Evolutionary conservation across 106 monocot species (phyloP).

Genomic region (Platanthera zijinensis): DNA sequence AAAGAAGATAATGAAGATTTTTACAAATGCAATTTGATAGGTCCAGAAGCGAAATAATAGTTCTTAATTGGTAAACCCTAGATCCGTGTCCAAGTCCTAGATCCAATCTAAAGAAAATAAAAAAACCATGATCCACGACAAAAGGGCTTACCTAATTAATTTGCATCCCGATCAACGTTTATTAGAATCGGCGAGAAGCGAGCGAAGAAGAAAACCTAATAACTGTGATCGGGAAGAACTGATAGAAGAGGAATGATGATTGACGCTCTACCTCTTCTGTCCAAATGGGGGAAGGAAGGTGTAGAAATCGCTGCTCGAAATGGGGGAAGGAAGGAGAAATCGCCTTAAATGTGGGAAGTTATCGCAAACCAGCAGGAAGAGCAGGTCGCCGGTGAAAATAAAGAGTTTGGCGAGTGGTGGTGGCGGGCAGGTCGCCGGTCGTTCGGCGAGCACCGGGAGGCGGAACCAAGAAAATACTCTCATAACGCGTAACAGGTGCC

Average conservation of each 20-base stretch:
- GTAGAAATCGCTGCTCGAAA: too few relatives aligned
- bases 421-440: too few relatives aligned
- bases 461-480: too few relatives aligned
- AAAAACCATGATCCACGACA: not conserved
- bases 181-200: not conserved
- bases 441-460: too few relatives aligned
- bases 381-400: too few relatives aligned
- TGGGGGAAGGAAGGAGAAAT: too few relatives aligned
- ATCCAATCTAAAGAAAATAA: not conserved
- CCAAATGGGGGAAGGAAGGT: not conserved
- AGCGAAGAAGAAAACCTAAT: not conserved
- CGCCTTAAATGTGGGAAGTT: too few relatives aligned
- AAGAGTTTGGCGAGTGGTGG: too few relatives aligned
- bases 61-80: not conserved
- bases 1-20: too few relatives aligned
- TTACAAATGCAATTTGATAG: not conserved
- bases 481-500: too few relatives aligned
- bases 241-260: not conserved
- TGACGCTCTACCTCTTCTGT: not conserved
- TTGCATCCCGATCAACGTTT: not conserved
- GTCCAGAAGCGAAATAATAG: not conserved
- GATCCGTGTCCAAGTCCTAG: not conserved
- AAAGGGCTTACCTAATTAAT: not conserved
- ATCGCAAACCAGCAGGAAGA: too few relatives aligned
- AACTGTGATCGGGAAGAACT: not conserved